phyloP scores from a whole-genome alignment of 306 rosid species.

The Citrullus colocynthis region DNA sequence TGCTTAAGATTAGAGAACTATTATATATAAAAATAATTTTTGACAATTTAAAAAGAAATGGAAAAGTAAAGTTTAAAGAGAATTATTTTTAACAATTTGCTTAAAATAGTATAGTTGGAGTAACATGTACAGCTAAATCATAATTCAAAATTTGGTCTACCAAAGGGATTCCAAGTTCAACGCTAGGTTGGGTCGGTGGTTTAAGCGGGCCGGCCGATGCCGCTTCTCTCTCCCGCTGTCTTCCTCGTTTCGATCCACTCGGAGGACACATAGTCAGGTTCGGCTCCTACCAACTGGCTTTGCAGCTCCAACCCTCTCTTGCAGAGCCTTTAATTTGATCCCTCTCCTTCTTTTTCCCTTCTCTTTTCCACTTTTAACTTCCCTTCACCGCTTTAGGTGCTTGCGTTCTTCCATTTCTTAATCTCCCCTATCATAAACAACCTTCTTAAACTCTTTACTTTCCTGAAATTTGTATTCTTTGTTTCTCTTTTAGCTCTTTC shows the following conservation, averaged over 20 bases:
- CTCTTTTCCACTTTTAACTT: slow-evolving; percentile 23
- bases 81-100: too few relatives aligned
- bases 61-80: too few relatives aligned
- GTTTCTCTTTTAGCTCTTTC: not conserved
- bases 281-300: not conserved
- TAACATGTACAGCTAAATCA: too few relatives aligned
- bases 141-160: not conserved
- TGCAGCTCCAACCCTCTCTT: not conserved
- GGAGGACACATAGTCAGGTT: not conserved
- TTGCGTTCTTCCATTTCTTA: not conserved
- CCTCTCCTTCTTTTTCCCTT: not conserved
- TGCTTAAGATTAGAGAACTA: too few relatives aligned
- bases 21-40: too few relatives aligned
- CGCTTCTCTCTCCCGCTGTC: not conserved
- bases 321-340: not conserved
- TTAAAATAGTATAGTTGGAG: too few relatives aligned
- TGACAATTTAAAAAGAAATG: too few relatives aligned
- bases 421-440: not conserved
- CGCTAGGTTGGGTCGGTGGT: slow-evolving; percentile 1
- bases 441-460: not conserved
- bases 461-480: slow-evolving; percentile 5
- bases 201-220: slow-evolving; percentile 6
- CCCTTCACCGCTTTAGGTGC: slow-evolving; percentile 21
- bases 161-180: not conserved
- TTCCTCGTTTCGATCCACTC: slow-evolving; percentile 3